phyloP scores from a whole-genome alignment of 2,329 filamentous ascomycete genomes.

The Paradendryphiella salina region DNA sequence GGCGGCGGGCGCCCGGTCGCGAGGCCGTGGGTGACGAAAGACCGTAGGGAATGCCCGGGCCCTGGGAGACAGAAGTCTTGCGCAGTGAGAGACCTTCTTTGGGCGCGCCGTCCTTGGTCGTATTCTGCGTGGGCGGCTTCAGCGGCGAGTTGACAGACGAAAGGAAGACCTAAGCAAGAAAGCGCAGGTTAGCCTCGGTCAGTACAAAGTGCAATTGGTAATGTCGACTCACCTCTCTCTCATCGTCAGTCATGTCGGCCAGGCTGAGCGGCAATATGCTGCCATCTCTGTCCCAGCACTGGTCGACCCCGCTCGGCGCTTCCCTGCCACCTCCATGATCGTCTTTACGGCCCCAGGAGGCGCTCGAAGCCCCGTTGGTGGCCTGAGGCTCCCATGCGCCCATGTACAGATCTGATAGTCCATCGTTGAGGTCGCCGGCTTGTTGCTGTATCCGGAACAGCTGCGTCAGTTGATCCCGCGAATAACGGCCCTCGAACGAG shows the following conservation, averaged over 20 bases:
- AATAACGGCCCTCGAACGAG: conserved; percentile 65
- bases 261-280: conserved; percentile 71
- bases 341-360: conserved; percentile 74
- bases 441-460: conserved; percentile 67
- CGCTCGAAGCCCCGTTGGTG: conserved; percentile 62
- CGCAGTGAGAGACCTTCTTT: conserved; percentile 66
- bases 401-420: conserved; percentile 70
- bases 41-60: conserved; percentile 65
- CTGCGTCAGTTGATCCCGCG: conserved; percentile 75
- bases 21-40: conserved; percentile 73
- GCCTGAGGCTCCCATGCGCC: conserved; percentile 78
- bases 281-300: conserved; percentile 84
- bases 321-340: conserved; percentile 73
- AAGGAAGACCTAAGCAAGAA: conserved; percentile 67
- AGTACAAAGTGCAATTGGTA: conserved; percentile 1
- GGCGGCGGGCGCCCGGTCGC: conserved; percentile 75
- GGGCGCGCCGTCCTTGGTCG: conserved; percentile 63
- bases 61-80: conserved; percentile 81
- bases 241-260: conserved; percentile 69
- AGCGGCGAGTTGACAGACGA: conserved; percentile 91
- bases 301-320: conserved; percentile 76
- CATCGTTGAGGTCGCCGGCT: conserved; percentile 58
- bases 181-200: conserved; percentile 18
- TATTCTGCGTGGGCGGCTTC: conserved; percentile 75
- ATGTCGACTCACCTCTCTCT: conserved; percentile 60